These are phyloP conservation scores for Hyphodiscus hymeniophilus DNA, from an alignment of 495 filamentous ascomycete species.

Conservation along the genomic window DNA sequence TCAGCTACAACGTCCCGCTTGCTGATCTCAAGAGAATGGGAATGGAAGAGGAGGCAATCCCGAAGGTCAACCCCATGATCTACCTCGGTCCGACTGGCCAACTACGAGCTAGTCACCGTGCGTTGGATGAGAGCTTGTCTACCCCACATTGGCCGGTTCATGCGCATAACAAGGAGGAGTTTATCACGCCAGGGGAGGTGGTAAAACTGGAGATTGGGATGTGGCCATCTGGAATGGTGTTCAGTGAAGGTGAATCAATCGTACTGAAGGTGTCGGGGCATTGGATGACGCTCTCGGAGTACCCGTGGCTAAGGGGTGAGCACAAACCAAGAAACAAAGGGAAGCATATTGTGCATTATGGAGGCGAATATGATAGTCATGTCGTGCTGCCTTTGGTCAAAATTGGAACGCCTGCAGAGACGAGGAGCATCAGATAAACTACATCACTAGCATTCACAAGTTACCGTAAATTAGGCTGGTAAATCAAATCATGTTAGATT, in stretches of 20 bases:
- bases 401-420: neutral
- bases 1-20: slow-evolving; percentile 30
- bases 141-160: neutral
- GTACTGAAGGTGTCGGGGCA: neutral
- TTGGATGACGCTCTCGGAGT: neutral
- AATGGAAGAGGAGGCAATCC: neutral
- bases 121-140: neutral
- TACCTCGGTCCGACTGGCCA: slow-evolving; percentile 28
- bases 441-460: too few relatives aligned
- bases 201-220: neutral
- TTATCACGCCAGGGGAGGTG: neutral
- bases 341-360: neutral
- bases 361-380: neutral
- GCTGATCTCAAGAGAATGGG: neutral
- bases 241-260: neutral
- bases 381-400: neutral
- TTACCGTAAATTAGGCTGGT: too few relatives aligned
- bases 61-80: slow-evolving; percentile 8
- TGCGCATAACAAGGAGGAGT: neutral
- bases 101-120: slow-evolving; percentile 29
- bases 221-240: neutral
- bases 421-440: neutral
- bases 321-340: neutral
- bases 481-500: too few relatives aligned
- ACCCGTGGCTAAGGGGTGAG: neutral